Conservation (phyloP, 495 filamentous ascomycete genomes). For the Xylaria longipes region DNA sequence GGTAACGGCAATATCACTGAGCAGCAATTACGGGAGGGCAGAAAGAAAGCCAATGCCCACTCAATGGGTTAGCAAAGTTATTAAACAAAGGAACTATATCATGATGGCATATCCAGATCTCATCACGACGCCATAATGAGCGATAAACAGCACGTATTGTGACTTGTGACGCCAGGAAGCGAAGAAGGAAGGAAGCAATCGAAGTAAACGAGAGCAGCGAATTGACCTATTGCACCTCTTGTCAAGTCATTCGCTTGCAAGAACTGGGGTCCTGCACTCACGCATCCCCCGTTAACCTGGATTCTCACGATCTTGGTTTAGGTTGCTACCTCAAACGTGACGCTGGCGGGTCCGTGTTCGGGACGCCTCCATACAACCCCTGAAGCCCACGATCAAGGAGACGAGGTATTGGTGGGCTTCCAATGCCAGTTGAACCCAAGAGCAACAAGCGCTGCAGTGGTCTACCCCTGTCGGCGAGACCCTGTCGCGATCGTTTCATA, state of each 20-base stretch:
- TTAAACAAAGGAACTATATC: slow-evolving; percentile 43
- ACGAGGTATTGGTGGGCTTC: slow-evolving; percentile 29
- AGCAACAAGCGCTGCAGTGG: neutral
- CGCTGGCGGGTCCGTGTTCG: slow-evolving; percentile 38
- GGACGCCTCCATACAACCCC: slow-evolving; percentile 29
- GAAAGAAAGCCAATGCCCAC: slow-evolving; percentile 53
- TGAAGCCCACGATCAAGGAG: slow-evolving; percentile 26
- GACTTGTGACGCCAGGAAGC: slow-evolving; percentile 26
- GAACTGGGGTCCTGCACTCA: slow-evolving; percentile 29
- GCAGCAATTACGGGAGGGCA: slow-evolving; percentile 34
- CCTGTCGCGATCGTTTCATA: slow-evolving; percentile 24
- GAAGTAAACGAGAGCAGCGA: slow-evolving; percentile 16
- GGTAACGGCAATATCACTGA: slow-evolving; percentile 38
- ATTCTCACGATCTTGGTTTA: slow-evolving; percentile 31
- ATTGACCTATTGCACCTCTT: slow-evolving; percentile 15
- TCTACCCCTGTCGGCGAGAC: slow-evolving; percentile 10
- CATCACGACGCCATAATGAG: slow-evolving; percentile 33
- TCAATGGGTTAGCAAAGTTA: slow-evolving; percentile 53
- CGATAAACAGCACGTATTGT: slow-evolving; percentile 27
- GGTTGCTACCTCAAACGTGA: slow-evolving; percentile 40
- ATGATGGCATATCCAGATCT: slow-evolving; percentile 31
- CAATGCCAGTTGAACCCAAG: neutral
- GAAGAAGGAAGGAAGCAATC: slow-evolving; percentile 19
- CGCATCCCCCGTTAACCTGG: slow-evolving; percentile 29
- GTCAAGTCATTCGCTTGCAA: slow-evolving; percentile 23